A percentile compares a stretch with the other conserved stretches of the same genome.
phyloP scores from a whole-genome alignment of 768 basidiomycete species.

The Lactifluus volemus region DNA sequence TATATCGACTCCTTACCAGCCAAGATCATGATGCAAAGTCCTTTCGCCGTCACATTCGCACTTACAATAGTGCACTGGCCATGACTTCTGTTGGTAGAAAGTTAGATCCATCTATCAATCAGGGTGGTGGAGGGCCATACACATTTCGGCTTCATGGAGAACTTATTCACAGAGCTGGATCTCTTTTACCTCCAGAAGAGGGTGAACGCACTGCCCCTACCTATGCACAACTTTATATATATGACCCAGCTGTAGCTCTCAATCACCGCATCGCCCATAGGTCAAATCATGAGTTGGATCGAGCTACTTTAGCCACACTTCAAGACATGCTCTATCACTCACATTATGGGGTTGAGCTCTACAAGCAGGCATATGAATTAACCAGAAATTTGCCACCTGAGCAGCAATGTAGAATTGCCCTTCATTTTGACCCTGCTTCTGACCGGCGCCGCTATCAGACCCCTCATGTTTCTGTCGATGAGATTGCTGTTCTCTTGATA shows the following conservation, averaged over 20 bases:
- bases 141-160: neutral
- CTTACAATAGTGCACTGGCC: conserved; percentile 34
- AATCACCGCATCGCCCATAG: neutral
- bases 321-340: too few species aligned
- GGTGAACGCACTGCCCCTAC: neutral
- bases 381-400: too few species aligned
- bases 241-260: neutral
- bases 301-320: too few species aligned
- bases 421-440: neutral
- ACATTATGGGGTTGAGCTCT: too few species aligned
- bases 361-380: too few species aligned
- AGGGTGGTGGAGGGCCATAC: neutral
- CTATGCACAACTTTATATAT: neutral
- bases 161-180: neutral
- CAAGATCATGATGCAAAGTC: conserved; percentile 28
- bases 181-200: neutral
- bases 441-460: too few species aligned
- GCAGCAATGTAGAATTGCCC: conserved; percentile 23
- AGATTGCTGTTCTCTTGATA: neutral
- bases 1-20: fast-evolving
- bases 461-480: neutral
- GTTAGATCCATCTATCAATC: conserved; percentile 35
- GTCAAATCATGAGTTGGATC: neutral
- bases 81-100: conserved; percentile 35
- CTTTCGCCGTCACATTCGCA: conserved; percentile 31